Base-by-base conservation (phyloP, 345 rosid genomes). In the Zanthoxylum bungeanum region DNA sequence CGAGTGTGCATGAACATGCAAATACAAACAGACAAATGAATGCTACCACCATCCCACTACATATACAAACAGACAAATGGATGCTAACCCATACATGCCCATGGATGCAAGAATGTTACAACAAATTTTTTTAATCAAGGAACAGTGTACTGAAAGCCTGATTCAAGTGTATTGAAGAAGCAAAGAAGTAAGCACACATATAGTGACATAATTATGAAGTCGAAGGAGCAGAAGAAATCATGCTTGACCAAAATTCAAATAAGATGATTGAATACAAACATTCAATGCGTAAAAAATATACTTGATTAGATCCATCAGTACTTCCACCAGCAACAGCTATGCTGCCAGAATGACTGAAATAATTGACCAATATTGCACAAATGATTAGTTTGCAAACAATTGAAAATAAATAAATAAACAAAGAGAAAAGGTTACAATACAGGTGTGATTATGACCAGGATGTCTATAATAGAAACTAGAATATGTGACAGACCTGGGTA, bases 401-500 rank as follows among this genome's bases (percentile, higher is more conserved):
- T 33, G 9, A 12, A 44, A 11, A 30, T 40, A 66, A 19, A 5
- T 0, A 28, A 58, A 12, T 4, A 10, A 11, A 24, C 9, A 14
- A 57, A 33, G 44, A 37, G 22, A 3, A 24, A 27, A 42, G 46
- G 9, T 27, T 11, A 49, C 27, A 40, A 28, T 16, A 28, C 5
- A 59, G 40, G 39, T 66, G 51, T 24, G 36, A 70, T 49, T 56
- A 68, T 52, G 64, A 60, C 4, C 39, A 44, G 56, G 50, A 51
- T 74, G 60, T 21, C 25, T 64, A 49, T 8, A 39, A 36, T 1
- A 44, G 36, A 63, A 75, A 50, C 60, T 60, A 74, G 71, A 77
- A 40, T 42, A 27, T 28, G 75, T 33, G 75, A 86, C 89, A 79
- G 82, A 92, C 99, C 96, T 91, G 81, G 84, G 69, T 73, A 77